phyloP scores from a whole-genome alignment of 2,329 filamentous ascomycete genomes.

The Cladophialophora psammophila region DNA sequence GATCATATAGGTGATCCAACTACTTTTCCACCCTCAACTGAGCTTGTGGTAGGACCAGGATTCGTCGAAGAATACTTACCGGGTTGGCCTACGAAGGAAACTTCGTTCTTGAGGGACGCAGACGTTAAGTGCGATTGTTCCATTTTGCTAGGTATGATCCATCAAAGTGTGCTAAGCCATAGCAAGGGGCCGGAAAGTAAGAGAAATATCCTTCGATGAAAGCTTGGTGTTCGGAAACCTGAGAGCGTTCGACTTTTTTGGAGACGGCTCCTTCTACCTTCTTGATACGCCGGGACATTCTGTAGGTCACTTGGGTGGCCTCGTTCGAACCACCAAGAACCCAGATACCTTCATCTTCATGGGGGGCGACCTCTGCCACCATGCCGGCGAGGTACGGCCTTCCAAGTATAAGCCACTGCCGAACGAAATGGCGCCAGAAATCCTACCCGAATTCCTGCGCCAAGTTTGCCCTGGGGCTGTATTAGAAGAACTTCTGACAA shows the following conservation, averaged over 20 bases:
- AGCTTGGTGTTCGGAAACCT: constrained; percentile 45
- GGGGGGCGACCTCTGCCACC: constrained; percentile 42
- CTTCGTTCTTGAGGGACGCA: constrained; percentile 46
- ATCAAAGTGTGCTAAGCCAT: neutral
- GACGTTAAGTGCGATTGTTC: constrained; percentile 43
- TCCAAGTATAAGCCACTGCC: constrained; percentile 4
- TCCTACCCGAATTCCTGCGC: constrained; percentile 5
- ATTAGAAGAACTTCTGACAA: constrained; percentile 26
- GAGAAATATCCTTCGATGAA: constrained; percentile 44
- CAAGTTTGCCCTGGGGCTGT: constrained; percentile 37
- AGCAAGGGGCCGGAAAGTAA: constrained; percentile 42
- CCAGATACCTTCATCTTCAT: constrained; percentile 51
- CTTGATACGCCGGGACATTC: constrained; percentile 56
- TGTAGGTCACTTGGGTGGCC: constrained; percentile 57
- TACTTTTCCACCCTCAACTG: constrained; percentile 54
- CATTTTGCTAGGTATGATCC: neutral
- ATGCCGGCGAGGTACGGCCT: constrained; percentile 40
- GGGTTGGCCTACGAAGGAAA: constrained; percentile 54
- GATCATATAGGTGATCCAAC: constrained; percentile 48
- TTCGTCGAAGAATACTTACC: constrained; percentile 57
- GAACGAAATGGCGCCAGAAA: constrained; percentile 2
- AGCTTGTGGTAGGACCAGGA: constrained; percentile 61
- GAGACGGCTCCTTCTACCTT: constrained; percentile 49
- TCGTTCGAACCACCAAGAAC: constrained; percentile 54
- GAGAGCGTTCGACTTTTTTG: constrained; percentile 50